Base-by-base conservation (phyloP, 441 rosid genomes). In the Bruguiera hainesii region DNA sequence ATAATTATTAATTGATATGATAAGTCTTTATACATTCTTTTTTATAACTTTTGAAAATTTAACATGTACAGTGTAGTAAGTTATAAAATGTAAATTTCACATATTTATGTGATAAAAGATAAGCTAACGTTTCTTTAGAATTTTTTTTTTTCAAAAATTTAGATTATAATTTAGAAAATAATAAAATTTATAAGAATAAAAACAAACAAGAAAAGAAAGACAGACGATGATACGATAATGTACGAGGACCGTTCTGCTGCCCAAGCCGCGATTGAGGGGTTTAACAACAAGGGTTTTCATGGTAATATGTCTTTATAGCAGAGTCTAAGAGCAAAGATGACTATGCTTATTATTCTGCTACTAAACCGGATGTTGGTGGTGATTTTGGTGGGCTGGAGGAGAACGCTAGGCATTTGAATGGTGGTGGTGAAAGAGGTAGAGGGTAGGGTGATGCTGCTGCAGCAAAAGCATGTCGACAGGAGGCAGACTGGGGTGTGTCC, bases 191-290 rank as follows among this genome's bases (percentile, higher is more conserved):
- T 70, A 82, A 82, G 15, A 98, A 94, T 71, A 91, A 94, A 75
- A 81, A 94, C 99, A 18, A 81, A 89, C 85, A 96, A 91, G 69
- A 94, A 96, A 0, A 94, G 91, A 75, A 26, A 26, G 26, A 26
- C 26, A 26, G 99, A 96, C 64, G 99, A 91, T 85, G 98, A 97
- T 63, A 89, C 97, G 0, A 91, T 89, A 59, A 91, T 98, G 18
- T 94, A 94, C 64, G 99, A 94, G 79, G 99, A 91, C 46, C 99
- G 97, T 11, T 91, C 88, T 74, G 99, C 96, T 60, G 99, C 98
- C 16, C 71, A 77, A 37, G 99, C 97, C 62, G 98, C 97, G 61
- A 90, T 95, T 25, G 99, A 95, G 39, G 91, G 98, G 98, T 95
- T 95, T 72, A 90, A 95, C 77, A 82, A 87, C 77, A 82, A 87